Percentiles rank a stretch among this genome's conserved stretches.
These are phyloP conservation scores for Cicer judaicum DNA, from an alignment of 306 rosid genomes.

Conservation along the genomic window DNA sequence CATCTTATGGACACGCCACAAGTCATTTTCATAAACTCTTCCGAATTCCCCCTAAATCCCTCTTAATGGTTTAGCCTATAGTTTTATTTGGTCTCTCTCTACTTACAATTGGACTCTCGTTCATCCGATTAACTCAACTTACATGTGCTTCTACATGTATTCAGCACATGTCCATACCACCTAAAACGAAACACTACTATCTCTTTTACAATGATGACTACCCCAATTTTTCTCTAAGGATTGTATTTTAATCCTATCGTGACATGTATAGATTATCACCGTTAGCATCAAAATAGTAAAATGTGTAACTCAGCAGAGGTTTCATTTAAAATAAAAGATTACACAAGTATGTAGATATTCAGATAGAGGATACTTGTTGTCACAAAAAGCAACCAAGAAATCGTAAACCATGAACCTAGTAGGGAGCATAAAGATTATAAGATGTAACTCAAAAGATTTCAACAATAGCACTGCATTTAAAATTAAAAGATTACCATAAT, in stretches of 20 bases:
- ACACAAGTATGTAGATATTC: constrained; percentile 58
- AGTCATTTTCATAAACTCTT: background rate
- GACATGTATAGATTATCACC: background rate
- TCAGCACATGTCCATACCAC: background rate
- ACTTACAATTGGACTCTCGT: background rate
- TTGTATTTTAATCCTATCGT: background rate
- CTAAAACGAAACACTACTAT: background rate
- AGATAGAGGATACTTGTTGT: constrained; percentile 62
- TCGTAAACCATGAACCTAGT: constrained; percentile 68
- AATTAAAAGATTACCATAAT: constrained; percentile 62
- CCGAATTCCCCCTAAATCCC: background rate
- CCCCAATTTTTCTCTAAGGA: background rate
- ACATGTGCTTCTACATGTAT: background rate
- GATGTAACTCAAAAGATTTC: constrained; percentile 19
- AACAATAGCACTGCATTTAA: constrained; percentile 15
- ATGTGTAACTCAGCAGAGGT: constrained; percentile 16
- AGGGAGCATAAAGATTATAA: constrained; percentile 36
- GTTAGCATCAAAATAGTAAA: background rate
- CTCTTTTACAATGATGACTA: background rate
- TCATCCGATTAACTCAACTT: background rate
- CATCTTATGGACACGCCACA: background rate
- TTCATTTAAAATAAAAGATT: constrained; percentile 32
- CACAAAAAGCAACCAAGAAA: constrained; percentile 63
- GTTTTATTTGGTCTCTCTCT: background rate
- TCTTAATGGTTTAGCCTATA: background rate